A percentile compares a stretch with the other conserved stretches of the same genome.
phyloP scores from a whole-genome alignment of 176 grass and related monocot species.

The Carex myosuroides region DNA sequence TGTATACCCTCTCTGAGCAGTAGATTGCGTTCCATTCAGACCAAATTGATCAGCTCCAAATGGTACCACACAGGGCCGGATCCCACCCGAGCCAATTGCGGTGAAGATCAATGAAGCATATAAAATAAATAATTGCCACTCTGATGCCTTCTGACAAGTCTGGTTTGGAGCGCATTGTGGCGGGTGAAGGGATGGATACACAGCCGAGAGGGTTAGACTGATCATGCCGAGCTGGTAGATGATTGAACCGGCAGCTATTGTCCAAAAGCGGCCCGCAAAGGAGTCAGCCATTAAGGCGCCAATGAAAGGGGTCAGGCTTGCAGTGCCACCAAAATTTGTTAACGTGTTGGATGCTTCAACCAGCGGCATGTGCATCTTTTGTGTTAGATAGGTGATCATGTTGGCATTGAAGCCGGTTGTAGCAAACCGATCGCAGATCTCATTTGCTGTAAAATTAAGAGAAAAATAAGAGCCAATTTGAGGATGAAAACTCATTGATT shows the following conservation, averaged over 20 bases:
- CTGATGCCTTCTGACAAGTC: constrained; percentile 43
- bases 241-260: constrained; percentile 52
- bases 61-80: constrained; percentile 60
- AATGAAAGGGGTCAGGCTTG: constrained; percentile 62
- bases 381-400: constrained; percentile 79
- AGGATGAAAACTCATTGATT: background rate
- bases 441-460: constrained; percentile 42
- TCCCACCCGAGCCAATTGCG: constrained; percentile 56
- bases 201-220: constrained; percentile 54
- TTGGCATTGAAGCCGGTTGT: constrained; percentile 59
- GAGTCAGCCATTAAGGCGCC: constrained; percentile 76
- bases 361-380: constrained; percentile 63
- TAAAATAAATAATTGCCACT: constrained; percentile 44
- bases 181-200: constrained; percentile 50
- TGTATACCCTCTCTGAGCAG: constrained; percentile 2
- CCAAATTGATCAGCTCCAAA: constrained; percentile 80
- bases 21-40: constrained; percentile 24
- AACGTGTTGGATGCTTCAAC: constrained; percentile 66
- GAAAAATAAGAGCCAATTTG: background rate
- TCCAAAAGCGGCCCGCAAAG: constrained; percentile 81
- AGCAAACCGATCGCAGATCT: constrained; percentile 60
- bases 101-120: constrained; percentile 61
- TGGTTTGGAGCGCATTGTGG: constrained; percentile 26
- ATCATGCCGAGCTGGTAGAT: constrained; percentile 89
- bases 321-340: constrained; percentile 51